Evolutionary conservation across 2,329 filamentous ascomycete species (phyloP), one percentile per base, ranked within the genome.

Genomic region (Fusarium transvaalense): DNA sequence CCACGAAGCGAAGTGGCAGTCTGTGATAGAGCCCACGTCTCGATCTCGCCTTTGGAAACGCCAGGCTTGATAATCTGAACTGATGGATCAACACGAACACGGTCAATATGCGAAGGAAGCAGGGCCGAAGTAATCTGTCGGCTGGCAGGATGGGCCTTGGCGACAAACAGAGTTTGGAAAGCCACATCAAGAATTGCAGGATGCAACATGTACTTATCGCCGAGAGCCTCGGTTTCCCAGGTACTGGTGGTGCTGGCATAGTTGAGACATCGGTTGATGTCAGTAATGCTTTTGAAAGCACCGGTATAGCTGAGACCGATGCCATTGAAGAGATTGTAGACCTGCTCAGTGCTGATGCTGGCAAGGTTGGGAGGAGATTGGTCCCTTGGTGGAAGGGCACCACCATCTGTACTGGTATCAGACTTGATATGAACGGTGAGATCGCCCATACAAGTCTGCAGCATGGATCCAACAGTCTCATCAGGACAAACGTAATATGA

Each of bases 401-500:
- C 5, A 3, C 23, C 15, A 14, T 25, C 12, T 4, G 2, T 17
- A 15, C 9, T 3, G 8, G 37, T 17, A 14, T 51, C 35, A 14
- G 12, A 10, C 34, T 38, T 51, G 7, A 38, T 27, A n/a, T 51
- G 47, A 38, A 51, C 8, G 5, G 25, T 38, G 4, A 51, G 34
- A 15, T 51, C 23, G 7, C 47, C 47, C 15, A 38, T 51, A 6
- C 47, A 51, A 13, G 47, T 51, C 34, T 51, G 47, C 9, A 51
- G 34, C 47, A 51, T 51, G 9, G 47, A 51, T 7, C 47, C 47
- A 10, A 51, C 47, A 15, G 23, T 51, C 47, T 51, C 47, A 17
- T 51, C 47, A 4, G 47, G 47, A 10, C 47, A 51, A 4, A 51
- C 47, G 4, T 51, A 51, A 23, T 51, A 51, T 2, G 47, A 21